Evolutionary conservation across 768 basidiomycete genomes (phyloP), one percentile per base, ranked within the genome.

Genomic region (Lactarius quietus): DNA sequence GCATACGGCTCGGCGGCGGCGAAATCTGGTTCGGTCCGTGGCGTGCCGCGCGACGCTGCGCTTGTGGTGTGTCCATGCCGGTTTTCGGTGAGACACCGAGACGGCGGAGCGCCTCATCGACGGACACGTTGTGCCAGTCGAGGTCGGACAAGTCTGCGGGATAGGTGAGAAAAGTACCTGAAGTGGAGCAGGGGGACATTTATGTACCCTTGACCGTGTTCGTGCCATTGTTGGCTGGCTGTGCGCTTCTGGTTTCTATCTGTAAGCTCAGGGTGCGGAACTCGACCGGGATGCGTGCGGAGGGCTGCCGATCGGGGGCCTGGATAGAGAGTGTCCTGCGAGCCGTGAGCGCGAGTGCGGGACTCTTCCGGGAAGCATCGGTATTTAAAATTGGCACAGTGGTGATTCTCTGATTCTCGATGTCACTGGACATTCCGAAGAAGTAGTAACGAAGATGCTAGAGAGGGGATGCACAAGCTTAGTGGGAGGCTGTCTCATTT

Each of bases 1-100:
- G 72, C 57, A 72, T 72, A 64, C 82, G 81, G 31, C 71, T 79
- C 23, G 79, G 80, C 3, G 82, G 83, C 3, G 82, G 82, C 38
- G 78, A 78, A 56, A 86, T 79, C 41, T 75, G 74, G 70, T 87
- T 87, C 65, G 78, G 79, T 12, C 86, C 86, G 66, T 79, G 72
- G 0, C 70, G 70, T 15, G 77, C 70, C 4, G 79, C 73, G n/a
- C 82, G 77, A 5, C 83, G 79, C 23, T 78, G 75, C 26, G 80
- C 83, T 67, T 84, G 82, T 2, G 77, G 35, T 3, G 62, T 65
- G 55, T 87, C 86, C 15, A 87, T 74, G 18, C 86, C 86, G 3
- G 75, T 72, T 31, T 74, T 76, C 1, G 76, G 74, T 18, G 82
- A 82, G 29, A 80, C 80, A 3, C 76, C 75, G 18, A 85, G 59